Base-by-base conservation (phyloP, 73 alveolate genomes). In the Symbiodinium natans region DNA sequence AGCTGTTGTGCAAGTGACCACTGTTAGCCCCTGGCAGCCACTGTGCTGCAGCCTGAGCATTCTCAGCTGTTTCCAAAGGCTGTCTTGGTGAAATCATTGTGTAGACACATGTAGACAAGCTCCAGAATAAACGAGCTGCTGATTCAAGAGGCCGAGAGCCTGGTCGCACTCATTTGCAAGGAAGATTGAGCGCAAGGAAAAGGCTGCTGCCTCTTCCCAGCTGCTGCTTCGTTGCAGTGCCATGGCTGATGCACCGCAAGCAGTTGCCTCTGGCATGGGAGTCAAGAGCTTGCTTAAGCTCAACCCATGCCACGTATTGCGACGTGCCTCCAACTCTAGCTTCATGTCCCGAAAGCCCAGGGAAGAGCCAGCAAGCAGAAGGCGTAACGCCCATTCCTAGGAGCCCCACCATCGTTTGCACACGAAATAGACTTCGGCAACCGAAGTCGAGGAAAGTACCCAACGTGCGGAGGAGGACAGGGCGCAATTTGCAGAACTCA, bases 331-430 rank as follows among this genome's bases (percentile, higher is more conserved):
- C 54, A 86, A 63, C 5, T 86, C 94, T 11, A 86, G 83, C 94
- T 80, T 75, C 83, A 56, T 11, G 29, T 54, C 77, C 11, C 41
- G 34, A 38, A 86, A 56, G 29, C 94, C 42, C 27, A 34, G 33
- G 27, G 71, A 33, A 11, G 94, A 63, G 34, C 36, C 84, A 54
- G 94, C 94, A 19, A 86, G 94, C 56, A 86, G 83, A 19, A 86
- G 94, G 40, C 73, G 94, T 15, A 86, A 34, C 10, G 94, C 94
- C 34, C 71, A 86, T 31, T 86, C 94, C 94, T 86, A 9, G 94
- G 17, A 63, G 59, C 21, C 59, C 59, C 6, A 46, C 59, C 6
- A 46, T n/a, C n/a, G n/a, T n/a, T n/a, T n/a, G n/a, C n/a, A n/a
- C n/a, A n/a, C n/a, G n/a, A n/a, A n/a, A 52, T 21, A 52, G 93